Evolutionary conservation across 768 basidiomycete species (phyloP), one percentile per base, ranked within the genome.

Genomic region (Chalciporus chontae): DNA sequence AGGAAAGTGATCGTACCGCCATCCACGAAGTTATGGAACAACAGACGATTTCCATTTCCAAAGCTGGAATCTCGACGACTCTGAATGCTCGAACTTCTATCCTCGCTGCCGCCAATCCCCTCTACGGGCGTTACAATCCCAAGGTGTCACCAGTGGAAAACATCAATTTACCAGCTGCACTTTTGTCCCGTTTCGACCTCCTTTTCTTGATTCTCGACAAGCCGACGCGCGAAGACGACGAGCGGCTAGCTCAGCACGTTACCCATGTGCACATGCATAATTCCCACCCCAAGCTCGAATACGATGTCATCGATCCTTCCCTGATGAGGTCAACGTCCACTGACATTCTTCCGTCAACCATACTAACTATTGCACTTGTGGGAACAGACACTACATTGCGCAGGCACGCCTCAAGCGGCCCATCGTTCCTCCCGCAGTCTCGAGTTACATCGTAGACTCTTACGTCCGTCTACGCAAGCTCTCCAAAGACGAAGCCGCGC

Each of bases 11-110:
- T 68, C 78, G 96, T 58, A 98, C 96, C 2, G 92, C 96, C 13
- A 98, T 99, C 54, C 96, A 99, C 72, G 96, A 99, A 78, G 96
- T 99, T 52, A 99, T 99, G 96, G 95, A 98, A 71, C 96, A 98
- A 69, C 96, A 99, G 72, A 99, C 96, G 0, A 97, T 99, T 49
- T 98, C 95, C 3, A 99, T 99, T 55, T 96, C 96, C 38, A 99
- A 98, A 70, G 96, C 96, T 5, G 96, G 96, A 19, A 99, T 99
- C 64, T 94, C 95, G 8, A 99, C 96, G 8, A 98, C 96, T 1
- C 77, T 99, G 41, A 98, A 98, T 62, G 96, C 96, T 21, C 85
- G 96, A 45, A 95, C 95, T 2, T 98, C 96, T 8, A 91, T 99
- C 63, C 82, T 99, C 13, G 96, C 96, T 3, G 96, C 96, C 10